These are phyloP conservation scores for Fraxinus ornus DNA, from an alignment of 305 asterid species.

Conservation along the genomic window DNA sequence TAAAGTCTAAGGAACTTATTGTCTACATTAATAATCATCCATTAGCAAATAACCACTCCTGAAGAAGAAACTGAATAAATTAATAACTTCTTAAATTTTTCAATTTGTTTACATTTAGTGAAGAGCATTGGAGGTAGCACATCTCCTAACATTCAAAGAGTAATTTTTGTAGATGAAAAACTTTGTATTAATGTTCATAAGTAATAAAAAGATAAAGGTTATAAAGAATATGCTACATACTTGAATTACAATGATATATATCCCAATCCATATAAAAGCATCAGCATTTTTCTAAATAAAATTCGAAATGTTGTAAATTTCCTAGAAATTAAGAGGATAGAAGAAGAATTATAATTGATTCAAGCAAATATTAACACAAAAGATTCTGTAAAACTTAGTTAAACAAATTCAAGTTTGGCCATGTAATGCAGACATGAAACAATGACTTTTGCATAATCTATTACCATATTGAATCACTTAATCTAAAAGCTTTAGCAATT, in stretches of 20 bases:
- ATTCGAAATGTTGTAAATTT: too few species aligned
- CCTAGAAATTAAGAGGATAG: too few species aligned
- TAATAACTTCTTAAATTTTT: not conserved
- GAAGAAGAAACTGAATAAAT: slow-evolving; percentile 9
- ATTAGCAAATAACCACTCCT: not conserved
- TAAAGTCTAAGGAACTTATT: too few species aligned
- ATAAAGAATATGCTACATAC: slow-evolving; percentile 37
- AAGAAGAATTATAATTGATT: too few species aligned
- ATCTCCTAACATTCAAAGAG: not conserved
- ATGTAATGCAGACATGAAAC: too few species aligned
- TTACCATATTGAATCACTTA: not conserved
- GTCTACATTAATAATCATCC: not conserved
- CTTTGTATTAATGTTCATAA: not conserved
- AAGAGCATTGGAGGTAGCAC: not conserved
- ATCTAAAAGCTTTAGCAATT: not conserved
- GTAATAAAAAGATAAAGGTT: not conserved
- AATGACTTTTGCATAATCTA: not conserved
- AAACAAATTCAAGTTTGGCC: too few species aligned
- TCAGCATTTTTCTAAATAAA: slow-evolving; percentile 56
- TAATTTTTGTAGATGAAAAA: too few species aligned
- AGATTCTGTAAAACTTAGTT: too few species aligned
- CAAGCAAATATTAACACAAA: too few species aligned
- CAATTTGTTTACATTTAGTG: not conserved
- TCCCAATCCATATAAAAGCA: slow-evolving; percentile 65
- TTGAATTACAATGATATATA: slow-evolving; percentile 59